Evolutionary conservation across 1,284 basidiomycete species (phyloP).

Genomic region (Ceratobasidium sp.): DNA sequence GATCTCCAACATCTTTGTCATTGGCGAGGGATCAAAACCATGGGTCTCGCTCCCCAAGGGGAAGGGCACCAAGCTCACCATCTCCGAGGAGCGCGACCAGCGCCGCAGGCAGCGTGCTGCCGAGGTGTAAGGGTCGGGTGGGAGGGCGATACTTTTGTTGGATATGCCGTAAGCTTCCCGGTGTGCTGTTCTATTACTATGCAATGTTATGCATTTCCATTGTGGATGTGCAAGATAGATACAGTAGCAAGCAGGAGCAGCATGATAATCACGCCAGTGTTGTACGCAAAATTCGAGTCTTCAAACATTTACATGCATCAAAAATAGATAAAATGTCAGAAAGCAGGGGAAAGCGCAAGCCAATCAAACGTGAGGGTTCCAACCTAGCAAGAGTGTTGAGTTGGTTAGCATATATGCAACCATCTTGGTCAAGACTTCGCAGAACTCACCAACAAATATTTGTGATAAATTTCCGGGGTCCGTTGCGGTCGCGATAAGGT

Average conservation of each 20-base stretch:
- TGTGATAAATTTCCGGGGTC: conserved; percentile 79
- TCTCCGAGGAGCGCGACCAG: conserved; percentile 82
- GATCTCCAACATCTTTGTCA: conserved; percentile 97
- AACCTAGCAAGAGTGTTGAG: conserved; percentile 21
- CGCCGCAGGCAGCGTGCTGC: conserved; percentile 48
- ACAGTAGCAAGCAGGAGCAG: neutral
- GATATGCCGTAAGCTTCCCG: conserved; percentile 33
- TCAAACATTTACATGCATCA: neutral
- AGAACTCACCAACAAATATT: conserved; percentile 75
- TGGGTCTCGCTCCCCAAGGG: conserved; percentile 98
- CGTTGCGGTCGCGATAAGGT: conserved; percentile 90
- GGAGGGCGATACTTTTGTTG: conserved; percentile 26
- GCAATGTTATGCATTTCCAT: conserved; percentile 45
- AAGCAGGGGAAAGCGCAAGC: neutral
- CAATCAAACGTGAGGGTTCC: conserved; percentile 43
- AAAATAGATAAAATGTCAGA: neutral
- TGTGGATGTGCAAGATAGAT: conserved; percentile 20
- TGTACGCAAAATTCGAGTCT: neutral
- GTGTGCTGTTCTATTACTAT: conserved; percentile 43
- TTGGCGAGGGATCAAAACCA: conserved; percentile 94
- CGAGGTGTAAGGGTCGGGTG: conserved; percentile 25
- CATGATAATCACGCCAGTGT: neutral
- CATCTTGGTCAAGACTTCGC: neutral
- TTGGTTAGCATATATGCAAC: neutral
- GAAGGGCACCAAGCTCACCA: conserved; percentile 95